phyloP scores from a whole-genome alignment of 169 alveolate species.

The Cryptosporidium viatorum region DNA sequence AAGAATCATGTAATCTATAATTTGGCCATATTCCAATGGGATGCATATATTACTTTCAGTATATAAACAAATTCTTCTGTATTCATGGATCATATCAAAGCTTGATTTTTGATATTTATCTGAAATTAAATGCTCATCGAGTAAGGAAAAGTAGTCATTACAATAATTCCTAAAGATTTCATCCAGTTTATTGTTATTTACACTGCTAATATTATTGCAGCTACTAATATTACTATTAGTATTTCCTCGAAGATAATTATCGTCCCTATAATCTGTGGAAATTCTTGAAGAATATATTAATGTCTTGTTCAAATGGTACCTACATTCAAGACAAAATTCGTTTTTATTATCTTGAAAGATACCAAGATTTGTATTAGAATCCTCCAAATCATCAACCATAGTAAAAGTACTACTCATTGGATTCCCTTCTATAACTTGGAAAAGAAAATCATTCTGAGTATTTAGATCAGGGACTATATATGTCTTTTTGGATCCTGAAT shows the following conservation, averaged over 20 bases:
- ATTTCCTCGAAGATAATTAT: neutral
- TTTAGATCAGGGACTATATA: neutral
- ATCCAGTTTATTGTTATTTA: neutral
- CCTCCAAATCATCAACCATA: conserved; percentile 12
- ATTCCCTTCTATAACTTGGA: neutral
- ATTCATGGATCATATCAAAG: conserved; percentile 19
- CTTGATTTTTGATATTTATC: neutral
- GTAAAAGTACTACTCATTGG: conserved; percentile 19
- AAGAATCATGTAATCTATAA: neutral
- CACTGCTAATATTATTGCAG: neutral
- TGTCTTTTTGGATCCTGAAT: neutral
- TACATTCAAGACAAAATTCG: conserved; percentile 26
- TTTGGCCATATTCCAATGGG: conserved; percentile 12
- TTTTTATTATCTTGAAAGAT: neutral
- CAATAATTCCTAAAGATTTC: neutral
- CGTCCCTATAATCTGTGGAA: neutral
- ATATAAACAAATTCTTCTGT: conserved; percentile 10
- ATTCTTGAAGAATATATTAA: conserved; percentile 18
- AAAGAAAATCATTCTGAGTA: conserved; percentile 5
- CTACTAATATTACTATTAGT: neutral
- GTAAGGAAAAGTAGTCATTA: neutral
- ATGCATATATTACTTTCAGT: neutral
- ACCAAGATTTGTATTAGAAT: neutral
- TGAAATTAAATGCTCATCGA: neutral
- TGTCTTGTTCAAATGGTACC: neutral